phyloP scores from a whole-genome alignment of 805 yeast species.

The Cyberlindnera maclurae region DNA sequence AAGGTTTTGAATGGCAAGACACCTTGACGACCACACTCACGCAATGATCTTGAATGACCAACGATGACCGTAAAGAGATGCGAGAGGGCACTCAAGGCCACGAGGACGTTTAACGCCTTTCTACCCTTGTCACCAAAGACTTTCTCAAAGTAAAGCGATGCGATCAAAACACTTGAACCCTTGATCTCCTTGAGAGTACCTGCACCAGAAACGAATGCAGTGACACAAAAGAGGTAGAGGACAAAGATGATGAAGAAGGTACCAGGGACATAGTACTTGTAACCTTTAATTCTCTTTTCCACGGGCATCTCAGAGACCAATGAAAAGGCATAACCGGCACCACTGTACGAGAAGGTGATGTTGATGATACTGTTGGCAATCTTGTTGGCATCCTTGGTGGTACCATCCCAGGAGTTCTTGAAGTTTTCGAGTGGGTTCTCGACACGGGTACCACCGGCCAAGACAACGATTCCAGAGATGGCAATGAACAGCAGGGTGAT shows the following conservation, averaged over 20 bases:
- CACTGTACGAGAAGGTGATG: slow-evolving; percentile 37
- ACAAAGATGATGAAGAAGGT: slow-evolving; percentile 28
- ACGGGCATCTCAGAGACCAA: slow-evolving; percentile 31
- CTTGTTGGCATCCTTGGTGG: slow-evolving; percentile 35
- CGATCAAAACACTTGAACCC: slow-evolving; percentile 25
- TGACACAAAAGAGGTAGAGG: slow-evolving; percentile 27
- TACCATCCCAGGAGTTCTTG: slow-evolving; percentile 32
- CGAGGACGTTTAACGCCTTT: slow-evolving; percentile 40
- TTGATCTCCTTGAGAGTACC: slow-evolving; percentile 24
- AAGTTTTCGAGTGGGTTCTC: slow-evolving; percentile 29
- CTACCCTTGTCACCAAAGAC: slow-evolving; percentile 31
- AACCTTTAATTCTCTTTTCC: slow-evolving; percentile 22
- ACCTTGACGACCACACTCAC: slow-evolving; percentile 46
- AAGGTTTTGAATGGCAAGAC: slow-evolving; percentile 38
- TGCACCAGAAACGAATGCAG: slow-evolving; percentile 30
- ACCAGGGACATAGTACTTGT: slow-evolving; percentile 25
- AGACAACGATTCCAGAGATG: slow-evolving; percentile 30
- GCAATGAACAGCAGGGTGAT: slow-evolving; percentile 28
- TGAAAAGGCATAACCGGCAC: slow-evolving; percentile 33
- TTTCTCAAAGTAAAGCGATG: slow-evolving; percentile 26
- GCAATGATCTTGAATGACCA: slow-evolving; percentile 43
- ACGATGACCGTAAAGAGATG: slow-evolving; percentile 42
- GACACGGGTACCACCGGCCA: slow-evolving; percentile 31
- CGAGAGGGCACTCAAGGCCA: slow-evolving; percentile 43
- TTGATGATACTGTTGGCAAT: slow-evolving; percentile 38